Evolutionary conservation across 2,329 filamentous ascomycete genomes (phyloP), one percentile per base, ranked within the genome.

Genomic region (Ambrosiella beaveri): DNA sequence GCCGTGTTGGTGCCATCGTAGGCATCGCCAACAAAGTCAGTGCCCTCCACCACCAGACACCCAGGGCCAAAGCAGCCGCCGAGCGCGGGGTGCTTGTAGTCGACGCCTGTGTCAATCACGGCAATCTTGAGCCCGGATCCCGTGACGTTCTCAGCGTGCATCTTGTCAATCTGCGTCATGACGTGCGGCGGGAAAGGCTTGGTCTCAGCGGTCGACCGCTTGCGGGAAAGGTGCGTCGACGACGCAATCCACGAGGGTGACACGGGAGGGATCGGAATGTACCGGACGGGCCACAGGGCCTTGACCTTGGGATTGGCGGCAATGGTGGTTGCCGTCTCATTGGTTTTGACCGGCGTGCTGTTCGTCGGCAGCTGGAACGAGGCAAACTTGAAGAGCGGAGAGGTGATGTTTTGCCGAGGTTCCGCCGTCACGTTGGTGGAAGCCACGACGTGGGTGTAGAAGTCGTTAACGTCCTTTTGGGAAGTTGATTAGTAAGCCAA

Each of bases 11-110:
- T 39, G 5, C 71, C 71, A 45, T 64, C 68, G 65, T 75, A 79
- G 51, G 68, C 69, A 58, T 83, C 78, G 11, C 79, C 80, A 17
- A 81, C 74, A 44, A 81, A 70, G 62, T 82, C 79, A 38, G 71
- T 70, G n/a, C 82, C 81, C 59, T 74, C 76, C 1, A 72, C 70
- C 13, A 85, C 76, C 39, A 82, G 70, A 62, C 75, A 82, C 7
- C 74, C 78, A 0, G 71, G 64, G 1, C 81, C 82, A 64, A 83
- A 84, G 64, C 81, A 81, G 53, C 79, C 79, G 38, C 82, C 82
- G 0, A 85, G 73, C 15, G 79, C 78, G 1, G 79, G 77, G 63
- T 84, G 81, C 0, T 69, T 73, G 64, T 83, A 84, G 64, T 85
- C 81, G 49, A 82, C 50, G 64, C 77, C 77, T n/a, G 72, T 77